Percentiles rank a stretch among this genome's conserved stretches.
Evolutionary conservation across 2,329 filamentous ascomycete species (phyloP).

Genomic region (Clathrospora elynae): DNA sequence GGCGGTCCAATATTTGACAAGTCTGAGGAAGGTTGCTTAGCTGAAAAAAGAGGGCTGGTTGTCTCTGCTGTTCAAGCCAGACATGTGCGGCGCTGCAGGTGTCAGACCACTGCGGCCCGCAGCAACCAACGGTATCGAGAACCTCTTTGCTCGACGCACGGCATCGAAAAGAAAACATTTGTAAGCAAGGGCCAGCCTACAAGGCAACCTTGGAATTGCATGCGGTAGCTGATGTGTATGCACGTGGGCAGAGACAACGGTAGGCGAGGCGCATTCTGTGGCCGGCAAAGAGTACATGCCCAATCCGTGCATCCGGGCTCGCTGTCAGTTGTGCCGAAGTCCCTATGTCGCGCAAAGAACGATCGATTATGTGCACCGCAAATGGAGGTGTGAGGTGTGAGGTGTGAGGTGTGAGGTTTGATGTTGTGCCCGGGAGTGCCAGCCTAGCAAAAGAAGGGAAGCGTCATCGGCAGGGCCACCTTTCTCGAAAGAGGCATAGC

Average conservation of each 20-base stretch:
- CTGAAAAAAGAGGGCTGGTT: slow-evolving; percentile 9
- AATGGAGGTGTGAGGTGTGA: not conserved
- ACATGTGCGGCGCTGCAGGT: slow-evolving; percentile 16
- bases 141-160: slow-evolving; percentile 9
- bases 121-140: slow-evolving; percentile 14
- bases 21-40: slow-evolving; percentile 3
- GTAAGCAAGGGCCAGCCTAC: too few species aligned
- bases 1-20: slow-evolving; percentile 8
- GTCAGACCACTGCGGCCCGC: slow-evolving; percentile 28
- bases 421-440: slow-evolving; percentile 15
- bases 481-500: slow-evolving; percentile 7
- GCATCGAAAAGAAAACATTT: too few species aligned
- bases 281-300: slow-evolving; percentile 1
- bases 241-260: slow-evolving; percentile 21
- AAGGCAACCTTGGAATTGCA: too few species aligned
- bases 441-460: slow-evolving; percentile 13
- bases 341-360: slow-evolving; percentile 17
- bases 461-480: slow-evolving; percentile 12
- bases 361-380: slow-evolving; percentile 15
- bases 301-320: slow-evolving; percentile 11
- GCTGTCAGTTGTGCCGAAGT: slow-evolving; percentile 20
- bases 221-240: slow-evolving; percentile 11
- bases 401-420: slow-evolving; percentile 10
- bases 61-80: slow-evolving; percentile 13
- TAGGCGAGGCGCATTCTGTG: slow-evolving; percentile 11